Evolutionary conservation across 495 filamentous ascomycete species (phyloP), one percentile per base, ranked within the genome.

Genomic region (Penicillium alfredii): DNA sequence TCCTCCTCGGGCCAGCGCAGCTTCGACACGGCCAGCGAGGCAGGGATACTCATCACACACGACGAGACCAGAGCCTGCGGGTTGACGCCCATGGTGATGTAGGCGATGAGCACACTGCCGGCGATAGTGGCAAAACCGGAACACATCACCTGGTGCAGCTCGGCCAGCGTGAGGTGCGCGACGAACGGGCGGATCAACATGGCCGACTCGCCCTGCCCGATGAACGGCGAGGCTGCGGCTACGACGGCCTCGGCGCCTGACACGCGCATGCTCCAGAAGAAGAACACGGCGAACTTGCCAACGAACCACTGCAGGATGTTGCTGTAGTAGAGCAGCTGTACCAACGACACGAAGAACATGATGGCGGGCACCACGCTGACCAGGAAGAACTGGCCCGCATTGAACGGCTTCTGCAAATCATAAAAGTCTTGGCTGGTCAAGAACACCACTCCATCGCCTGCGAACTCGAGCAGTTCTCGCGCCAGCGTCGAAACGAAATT

Each of bases 191-290:
- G 78, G 64, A 95, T 87, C 33, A 95, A 66, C 82, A 95, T 90
- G 21, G 85, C 88, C 6, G 84, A 88, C 69, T 95, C 88, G 44
- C 88, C 88, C 64, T 92, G 88, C 19, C 88, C 88, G 46, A 94
- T 89, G 63, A 94, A 95, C 1, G 88, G 88, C 4, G 88, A 88
- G n/a, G 88, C 88, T 27, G 88, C 84, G 18, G 88, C 88, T 17
- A 94, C 88, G 18, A 95, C 83, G 14, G 88, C 86, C 55, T 94
- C 88, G 29, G 84, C 86, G 25, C 88, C 88, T n/a, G 86, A 92
- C n/a, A 94, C 85, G 6, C 76, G 71, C 71, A 95, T 80, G 27
- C 62, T 69, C 82, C 85, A 93, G 74, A 89, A 92, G 74, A 95
- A 93, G 61, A 94, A 86, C 31, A 77, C 69, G 44, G 88, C 87